Percentiles rank a stretch among this genome's conserved stretches.
Evolutionary conservation across 108 stramenopile species (phyloP).

Genomic region (Skeletonema marinoi): DNA sequence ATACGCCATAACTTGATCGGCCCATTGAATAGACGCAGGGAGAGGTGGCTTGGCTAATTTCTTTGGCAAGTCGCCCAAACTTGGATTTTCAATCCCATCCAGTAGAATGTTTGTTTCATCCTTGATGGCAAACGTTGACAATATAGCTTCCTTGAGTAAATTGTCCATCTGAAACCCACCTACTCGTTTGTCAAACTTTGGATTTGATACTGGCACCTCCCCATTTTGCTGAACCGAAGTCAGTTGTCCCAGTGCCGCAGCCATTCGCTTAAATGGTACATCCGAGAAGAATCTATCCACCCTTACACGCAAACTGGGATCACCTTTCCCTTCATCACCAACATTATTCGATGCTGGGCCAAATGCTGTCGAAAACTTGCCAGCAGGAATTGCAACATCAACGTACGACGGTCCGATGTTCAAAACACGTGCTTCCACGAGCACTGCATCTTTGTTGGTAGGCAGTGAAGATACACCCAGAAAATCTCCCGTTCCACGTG

Average conservation of each 20-base stretch:
- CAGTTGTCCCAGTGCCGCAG: constrained; percentile 70
- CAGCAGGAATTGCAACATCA: constrained; percentile 72
- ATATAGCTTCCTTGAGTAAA: constrained; percentile 68
- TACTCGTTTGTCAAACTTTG: constrained; percentile 30
- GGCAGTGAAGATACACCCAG: constrained; percentile 58
- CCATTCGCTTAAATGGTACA: constrained; percentile 86
- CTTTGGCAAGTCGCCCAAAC: constrained; percentile 62
- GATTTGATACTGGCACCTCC: background rate
- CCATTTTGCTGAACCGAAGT: constrained; percentile 55
- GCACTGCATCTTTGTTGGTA: constrained; percentile 58
- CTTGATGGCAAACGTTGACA: constrained; percentile 70
- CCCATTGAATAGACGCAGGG: constrained; percentile 59
- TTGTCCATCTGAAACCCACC: constrained; percentile 77
- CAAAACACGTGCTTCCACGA: constrained; percentile 72
- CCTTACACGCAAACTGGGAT: constrained; percentile 63
- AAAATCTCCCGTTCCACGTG: constrained; percentile 83
- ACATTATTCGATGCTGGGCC: constrained; percentile 81
- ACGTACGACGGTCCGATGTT: constrained; percentile 76
- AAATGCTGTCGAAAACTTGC: constrained; percentile 74
- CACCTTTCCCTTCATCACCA: constrained; percentile 54
- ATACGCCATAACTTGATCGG: constrained; percentile 67
- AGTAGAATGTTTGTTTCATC: constrained; percentile 49
- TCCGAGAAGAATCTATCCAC: constrained; percentile 85
- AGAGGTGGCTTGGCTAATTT: constrained; percentile 75
- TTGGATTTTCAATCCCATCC: constrained; percentile 46